phyloP scores from a whole-genome alignment of 768 basidiomycete species.

The Amanita muscaria region DNA sequence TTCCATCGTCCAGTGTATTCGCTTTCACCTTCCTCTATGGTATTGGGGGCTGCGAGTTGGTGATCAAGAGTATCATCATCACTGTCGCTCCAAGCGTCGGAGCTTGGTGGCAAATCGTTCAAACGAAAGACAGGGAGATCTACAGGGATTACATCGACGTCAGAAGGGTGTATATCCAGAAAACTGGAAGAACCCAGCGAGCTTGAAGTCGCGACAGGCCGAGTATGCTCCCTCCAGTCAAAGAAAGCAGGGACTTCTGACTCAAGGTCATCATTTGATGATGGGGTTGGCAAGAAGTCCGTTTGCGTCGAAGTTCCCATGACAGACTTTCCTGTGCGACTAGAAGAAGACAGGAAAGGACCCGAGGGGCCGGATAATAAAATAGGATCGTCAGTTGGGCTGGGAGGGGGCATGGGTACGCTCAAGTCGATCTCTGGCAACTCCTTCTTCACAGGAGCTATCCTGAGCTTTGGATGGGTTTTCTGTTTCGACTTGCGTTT shows the following conservation, averaged over 20 bases:
- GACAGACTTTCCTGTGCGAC: background rate
- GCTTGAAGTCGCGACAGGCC: background rate
- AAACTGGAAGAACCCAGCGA: slow-evolving; percentile 17
- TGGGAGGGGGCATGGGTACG: slow-evolving; percentile 55
- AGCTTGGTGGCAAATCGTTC: slow-evolving; percentile 17
- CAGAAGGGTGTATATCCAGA: slow-evolving; percentile 22
- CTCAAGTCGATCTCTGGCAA: slow-evolving; percentile 54
- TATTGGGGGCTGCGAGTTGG: slow-evolving; percentile 3
- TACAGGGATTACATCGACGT: slow-evolving; percentile 20
- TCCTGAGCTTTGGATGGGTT: slow-evolving; percentile 9
- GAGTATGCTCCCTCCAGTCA: slow-evolving; percentile 15
- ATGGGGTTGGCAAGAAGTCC: background rate
- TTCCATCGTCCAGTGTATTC: slow-evolving; percentile 64
- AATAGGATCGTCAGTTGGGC: slow-evolving; percentile 70
- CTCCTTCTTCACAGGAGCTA: slow-evolving; percentile 46
- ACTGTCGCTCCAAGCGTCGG: slow-evolving; percentile 27
- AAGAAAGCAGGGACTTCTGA: slow-evolving; percentile 11
- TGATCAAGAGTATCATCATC: slow-evolving; percentile 21
- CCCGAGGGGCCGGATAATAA: slow-evolving; percentile 43
- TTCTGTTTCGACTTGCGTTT: slow-evolving; percentile 12
- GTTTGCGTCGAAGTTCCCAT: slow-evolving; percentile 6
- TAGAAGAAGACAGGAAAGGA: slow-evolving; percentile 19
- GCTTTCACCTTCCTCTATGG: slow-evolving; percentile 34
- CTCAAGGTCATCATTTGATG: background rate
- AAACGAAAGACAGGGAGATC: slow-evolving; percentile 20